phyloP scores from a whole-genome alignment of 2,329 filamentous ascomycete genomes.

The Aureobasidium namibiae region DNA sequence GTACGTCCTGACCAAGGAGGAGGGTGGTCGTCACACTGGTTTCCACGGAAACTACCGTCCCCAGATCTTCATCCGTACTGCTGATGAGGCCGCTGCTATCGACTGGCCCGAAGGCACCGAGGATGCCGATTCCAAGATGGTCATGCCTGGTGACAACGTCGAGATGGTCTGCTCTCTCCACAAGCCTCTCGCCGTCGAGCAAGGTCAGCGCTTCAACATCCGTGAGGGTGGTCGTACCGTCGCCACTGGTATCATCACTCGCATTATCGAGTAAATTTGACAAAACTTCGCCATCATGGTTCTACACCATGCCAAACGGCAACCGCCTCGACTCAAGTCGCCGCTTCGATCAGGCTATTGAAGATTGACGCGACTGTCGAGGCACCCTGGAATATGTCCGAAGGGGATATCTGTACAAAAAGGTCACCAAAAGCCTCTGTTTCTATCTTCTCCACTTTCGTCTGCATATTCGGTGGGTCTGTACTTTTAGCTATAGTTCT shows the following conservation, averaged over 20 bases:
- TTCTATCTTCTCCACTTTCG: conserved; percentile 11
- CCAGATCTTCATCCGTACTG: conserved; percentile 91
- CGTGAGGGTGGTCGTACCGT: conserved; percentile 77
- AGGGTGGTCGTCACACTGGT: conserved; percentile 92
- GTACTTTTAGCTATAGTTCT: conserved; percentile 13
- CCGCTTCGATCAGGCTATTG: conserved; percentile 9
- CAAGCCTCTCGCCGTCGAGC: conserved; percentile 78
- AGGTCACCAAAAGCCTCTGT: conserved; percentile 8
- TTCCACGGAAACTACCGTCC: conserved; percentile 96
- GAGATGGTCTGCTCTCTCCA: conserved; percentile 90
- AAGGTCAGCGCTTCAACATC: conserved; percentile 94
- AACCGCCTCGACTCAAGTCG: background rate
- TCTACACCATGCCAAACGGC: background rate
- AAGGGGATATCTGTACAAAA: conserved; percentile 11
- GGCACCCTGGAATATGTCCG: background rate
- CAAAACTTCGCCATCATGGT: background rate
- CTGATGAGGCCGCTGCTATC: conserved; percentile 67
- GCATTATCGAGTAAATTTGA: conserved; percentile 28
- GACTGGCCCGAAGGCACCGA: conserved; percentile 79
- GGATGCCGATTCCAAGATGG: conserved; percentile 65
- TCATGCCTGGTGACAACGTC: conserved; percentile 98
- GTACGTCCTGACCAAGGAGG: conserved; percentile 95
- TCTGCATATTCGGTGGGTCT: conserved; percentile 2
- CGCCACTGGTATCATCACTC: conserved; percentile 32
- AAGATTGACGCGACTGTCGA: background rate